Conservation (phyloP, 352 stramenopile species). For the Thalassiosira oceanica region DNA sequence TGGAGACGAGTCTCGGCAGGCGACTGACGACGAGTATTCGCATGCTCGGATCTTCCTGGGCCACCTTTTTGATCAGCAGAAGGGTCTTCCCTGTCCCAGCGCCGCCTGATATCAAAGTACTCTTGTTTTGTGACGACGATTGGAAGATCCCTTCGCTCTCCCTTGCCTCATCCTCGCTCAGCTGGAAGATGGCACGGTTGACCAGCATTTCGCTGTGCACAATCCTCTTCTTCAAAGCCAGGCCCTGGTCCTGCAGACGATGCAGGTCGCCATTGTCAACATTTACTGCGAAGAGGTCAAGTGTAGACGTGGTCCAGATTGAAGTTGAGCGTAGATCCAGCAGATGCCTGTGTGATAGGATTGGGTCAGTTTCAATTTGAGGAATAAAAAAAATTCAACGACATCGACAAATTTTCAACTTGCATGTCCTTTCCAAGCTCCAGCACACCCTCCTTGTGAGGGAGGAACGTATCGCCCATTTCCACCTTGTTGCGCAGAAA, state of each 20-base stretch:
- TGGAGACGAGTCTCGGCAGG: conserved; percentile 19
- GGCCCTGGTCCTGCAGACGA: conserved; percentile 3
- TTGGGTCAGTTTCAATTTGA: neutral
- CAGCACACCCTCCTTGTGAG: conserved; percentile 12
- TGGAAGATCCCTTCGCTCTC: conserved; percentile 13
- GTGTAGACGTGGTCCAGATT: conserved; percentile 33
- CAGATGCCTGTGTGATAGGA: conserved; percentile 17
- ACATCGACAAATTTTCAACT: conserved; percentile 1
- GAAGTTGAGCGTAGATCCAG: conserved; percentile 26
- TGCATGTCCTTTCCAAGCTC: conserved; percentile 25
- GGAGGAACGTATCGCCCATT: conserved; percentile 22
- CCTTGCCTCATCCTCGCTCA: conserved; percentile 9
- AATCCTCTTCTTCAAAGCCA: conserved; percentile 23
- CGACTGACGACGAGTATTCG: conserved; percentile 18
- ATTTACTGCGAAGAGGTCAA: conserved; percentile 24
- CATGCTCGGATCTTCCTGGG: conserved; percentile 6
- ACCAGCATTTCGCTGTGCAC: conserved; percentile 22
- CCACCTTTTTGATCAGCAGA: conserved; percentile 24
- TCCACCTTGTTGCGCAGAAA: conserved; percentile 31
- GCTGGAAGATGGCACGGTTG: conserved; percentile 25
- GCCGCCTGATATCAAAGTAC: conserved; percentile 7
- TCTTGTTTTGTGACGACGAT: conserved; percentile 7
- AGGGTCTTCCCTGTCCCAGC: conserved; percentile 18
- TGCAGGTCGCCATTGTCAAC: conserved; percentile 29
- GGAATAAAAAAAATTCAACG: neutral